A percentile compares a stretch with the other conserved stretches of the same genome.
phyloP scores from a whole-genome alignment of 768 basidiomycete genomes.

The Phylloporus arenicola region DNA sequence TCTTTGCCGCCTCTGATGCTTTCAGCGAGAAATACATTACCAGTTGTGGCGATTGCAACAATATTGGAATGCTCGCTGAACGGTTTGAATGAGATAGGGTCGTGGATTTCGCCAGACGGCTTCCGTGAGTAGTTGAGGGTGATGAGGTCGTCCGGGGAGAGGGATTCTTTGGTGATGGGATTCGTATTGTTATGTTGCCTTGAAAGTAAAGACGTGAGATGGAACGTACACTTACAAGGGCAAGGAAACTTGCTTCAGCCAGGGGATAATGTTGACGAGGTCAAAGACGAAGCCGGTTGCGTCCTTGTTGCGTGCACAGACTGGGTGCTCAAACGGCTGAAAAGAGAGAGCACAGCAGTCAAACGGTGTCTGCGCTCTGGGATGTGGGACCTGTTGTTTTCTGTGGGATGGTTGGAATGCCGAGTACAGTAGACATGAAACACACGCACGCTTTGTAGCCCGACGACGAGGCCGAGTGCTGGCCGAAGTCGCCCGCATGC shows the following conservation, averaged over 20 bases:
- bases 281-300: constrained; percentile 83
- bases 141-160: constrained; percentile 70
- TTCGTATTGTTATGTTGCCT: constrained; percentile 81
- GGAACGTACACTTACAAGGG: constrained; percentile 1
- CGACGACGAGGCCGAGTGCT: constrained; percentile 75
- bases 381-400: constrained; percentile 63
- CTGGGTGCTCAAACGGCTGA: constrained; percentile 85
- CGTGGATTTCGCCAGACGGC: constrained; percentile 81
- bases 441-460: constrained; percentile 62
- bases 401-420: constrained; percentile 31
- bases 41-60: constrained; percentile 82
- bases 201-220: constrained; percentile 11
- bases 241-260: constrained; percentile 67
- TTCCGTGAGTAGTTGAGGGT: constrained; percentile 81
- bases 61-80: constrained; percentile 97
- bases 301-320: constrained; percentile 78
- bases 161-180: constrained; percentile 67
- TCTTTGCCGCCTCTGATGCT: constrained; percentile 84
- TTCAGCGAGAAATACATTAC: constrained; percentile 90
- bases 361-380: constrained; percentile 66
- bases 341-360: constrained; percentile 91
- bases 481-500: constrained; percentile 74
- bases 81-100: constrained; percentile 96
- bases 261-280: constrained; percentile 87
- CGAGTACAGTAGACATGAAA: constrained; percentile 1